A percentile compares a stretch with the other conserved stretches of the same genome.
Evolutionary conservation across 331 rosid genomes (phyloP).

Genomic region (Spiraea crenata): DNA sequence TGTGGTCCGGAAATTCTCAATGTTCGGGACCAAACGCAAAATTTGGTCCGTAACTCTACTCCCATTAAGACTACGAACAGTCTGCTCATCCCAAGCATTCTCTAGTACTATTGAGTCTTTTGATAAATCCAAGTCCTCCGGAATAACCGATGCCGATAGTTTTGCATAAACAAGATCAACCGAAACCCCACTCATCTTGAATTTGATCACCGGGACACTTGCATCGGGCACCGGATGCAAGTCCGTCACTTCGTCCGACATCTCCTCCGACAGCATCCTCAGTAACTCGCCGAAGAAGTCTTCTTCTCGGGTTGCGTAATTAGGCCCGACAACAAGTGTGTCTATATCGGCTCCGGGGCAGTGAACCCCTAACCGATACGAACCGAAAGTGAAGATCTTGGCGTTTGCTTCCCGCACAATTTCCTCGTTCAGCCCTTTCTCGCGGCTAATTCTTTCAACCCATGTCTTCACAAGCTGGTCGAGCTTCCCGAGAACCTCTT

Average conservation of each 20-base stretch:
- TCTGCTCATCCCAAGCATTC: slow-evolving; percentile 74
- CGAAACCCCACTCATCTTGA: slow-evolving; percentile 80
- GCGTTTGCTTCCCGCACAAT: slow-evolving; percentile 90
- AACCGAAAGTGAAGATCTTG: slow-evolving; percentile 90
- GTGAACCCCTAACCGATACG: slow-evolving; percentile 94
- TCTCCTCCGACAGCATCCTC: slow-evolving; percentile 76
- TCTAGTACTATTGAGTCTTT: slow-evolving; percentile 72
- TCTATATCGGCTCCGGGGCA: slow-evolving; percentile 97
- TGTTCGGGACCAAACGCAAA: slow-evolving; percentile 83
- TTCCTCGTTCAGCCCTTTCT: slow-evolving; percentile 80
- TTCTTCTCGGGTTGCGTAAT: slow-evolving; percentile 87
- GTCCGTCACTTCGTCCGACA: slow-evolving; percentile 76
- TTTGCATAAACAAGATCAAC: slow-evolving; percentile 90
- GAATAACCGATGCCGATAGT: slow-evolving; percentile 78
- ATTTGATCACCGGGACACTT: slow-evolving; percentile 71
- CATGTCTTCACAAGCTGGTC: slow-evolving; percentile 94
- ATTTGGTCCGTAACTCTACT: slow-evolving; percentile 88
- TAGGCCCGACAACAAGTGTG: slow-evolving; percentile 91
- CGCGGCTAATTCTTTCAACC: slow-evolving; percentile 71
- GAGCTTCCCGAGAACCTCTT: slow-evolving; percentile 91
- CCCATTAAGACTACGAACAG: slow-evolving; percentile 93
- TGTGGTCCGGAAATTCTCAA: slow-evolving; percentile 91
- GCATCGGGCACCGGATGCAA: slow-evolving; percentile 95
- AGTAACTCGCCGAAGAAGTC: slow-evolving; percentile 86
- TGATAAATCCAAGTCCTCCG: slow-evolving; percentile 89